Percentiles rank a stretch among this genome's conserved stretches.
phyloP scores from a whole-genome alignment of 2,329 filamentous ascomycete species.

The Rosellinia necatrix region DNA sequence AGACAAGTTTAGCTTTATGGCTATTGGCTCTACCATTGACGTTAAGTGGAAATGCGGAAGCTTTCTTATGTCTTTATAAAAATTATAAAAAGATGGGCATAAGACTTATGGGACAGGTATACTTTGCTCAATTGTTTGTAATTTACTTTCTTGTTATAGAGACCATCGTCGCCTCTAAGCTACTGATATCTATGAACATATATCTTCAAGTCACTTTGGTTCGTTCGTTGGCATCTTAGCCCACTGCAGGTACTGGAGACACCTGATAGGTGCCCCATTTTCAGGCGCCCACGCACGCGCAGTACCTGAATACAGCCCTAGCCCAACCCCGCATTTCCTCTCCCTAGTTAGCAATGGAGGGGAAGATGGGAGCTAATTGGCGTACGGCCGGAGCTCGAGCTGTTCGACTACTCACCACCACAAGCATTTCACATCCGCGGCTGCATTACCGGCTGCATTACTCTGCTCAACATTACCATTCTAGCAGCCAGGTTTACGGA shows the following conservation, averaged over 20 bases:
- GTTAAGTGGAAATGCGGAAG: no score
- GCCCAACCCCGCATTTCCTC: constrained; percentile 1
- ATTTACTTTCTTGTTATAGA: no score
- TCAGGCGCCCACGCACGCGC: background rate
- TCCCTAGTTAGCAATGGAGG: background rate
- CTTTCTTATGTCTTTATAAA: no score
- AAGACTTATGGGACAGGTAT: no score
- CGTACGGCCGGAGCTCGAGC: background rate
- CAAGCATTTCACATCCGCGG: background rate
- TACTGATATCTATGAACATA: no score
- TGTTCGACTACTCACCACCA: background rate
- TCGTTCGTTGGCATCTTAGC: background rate
- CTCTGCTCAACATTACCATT: background rate
- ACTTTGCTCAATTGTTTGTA: no score
- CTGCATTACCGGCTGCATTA: background rate
- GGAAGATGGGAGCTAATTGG: constrained; percentile 1
- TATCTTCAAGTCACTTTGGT: no score
- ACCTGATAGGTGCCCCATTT: background rate
- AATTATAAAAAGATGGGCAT: no score
- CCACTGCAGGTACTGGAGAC: background rate
- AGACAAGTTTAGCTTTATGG: no score
- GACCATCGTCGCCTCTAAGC: no score
- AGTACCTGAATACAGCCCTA: background rate
- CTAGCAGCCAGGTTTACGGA: background rate
- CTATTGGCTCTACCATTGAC: no score